Evolutionary conservation across 192 early-diverging fungal species (phyloP).

Genomic region (Entomortierella chlamydospora): DNA sequence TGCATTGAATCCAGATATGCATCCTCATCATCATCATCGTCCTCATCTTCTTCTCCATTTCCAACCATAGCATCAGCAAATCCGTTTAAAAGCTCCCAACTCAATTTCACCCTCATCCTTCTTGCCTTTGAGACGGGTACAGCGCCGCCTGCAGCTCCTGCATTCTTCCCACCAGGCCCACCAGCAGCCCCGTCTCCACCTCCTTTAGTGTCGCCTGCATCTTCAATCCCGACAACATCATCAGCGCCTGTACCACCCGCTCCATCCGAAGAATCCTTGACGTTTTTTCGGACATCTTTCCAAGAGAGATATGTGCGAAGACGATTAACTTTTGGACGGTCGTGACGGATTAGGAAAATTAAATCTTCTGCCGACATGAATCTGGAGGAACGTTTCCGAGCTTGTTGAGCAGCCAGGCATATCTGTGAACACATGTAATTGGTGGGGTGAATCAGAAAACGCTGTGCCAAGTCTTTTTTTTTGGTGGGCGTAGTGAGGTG

Average conservation of each 20-base stretch:
- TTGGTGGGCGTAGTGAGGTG: no score
- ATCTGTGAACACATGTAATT: constrained; percentile 65
- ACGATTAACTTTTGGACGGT: constrained; percentile 92
- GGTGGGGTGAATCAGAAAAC: not conserved
- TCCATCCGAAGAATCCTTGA: constrained; percentile 74
- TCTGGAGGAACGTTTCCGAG: constrained; percentile 82
- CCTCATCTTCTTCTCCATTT: constrained; percentile 81
- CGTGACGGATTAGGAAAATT: constrained; percentile 97
- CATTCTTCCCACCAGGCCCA: constrained; percentile 40
- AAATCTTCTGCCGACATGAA: constrained; percentile 90
- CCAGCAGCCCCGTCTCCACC: constrained; percentile 22
- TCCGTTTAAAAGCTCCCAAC: constrained; percentile 90
- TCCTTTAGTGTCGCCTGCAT: constrained; percentile 66
- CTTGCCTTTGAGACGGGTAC: constrained; percentile 61
- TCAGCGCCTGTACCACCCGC: constrained; percentile 64
- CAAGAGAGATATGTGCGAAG: constrained; percentile 91
- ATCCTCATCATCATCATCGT: constrained; percentile 90
- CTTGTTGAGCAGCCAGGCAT: constrained; percentile 88
- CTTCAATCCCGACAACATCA: constrained; percentile 65
- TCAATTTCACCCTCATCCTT: constrained; percentile 80
- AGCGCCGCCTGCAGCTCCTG: constrained; percentile 17
- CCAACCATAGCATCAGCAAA: constrained; percentile 84
- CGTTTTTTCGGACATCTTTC: constrained; percentile 96
- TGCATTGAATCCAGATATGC: constrained; percentile 92
- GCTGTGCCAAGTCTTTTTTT: not conserved